These are phyloP conservation scores for Ochromonas danica DNA, from an alignment of 108 stramenopile species.

Conservation along the genomic window DNA sequence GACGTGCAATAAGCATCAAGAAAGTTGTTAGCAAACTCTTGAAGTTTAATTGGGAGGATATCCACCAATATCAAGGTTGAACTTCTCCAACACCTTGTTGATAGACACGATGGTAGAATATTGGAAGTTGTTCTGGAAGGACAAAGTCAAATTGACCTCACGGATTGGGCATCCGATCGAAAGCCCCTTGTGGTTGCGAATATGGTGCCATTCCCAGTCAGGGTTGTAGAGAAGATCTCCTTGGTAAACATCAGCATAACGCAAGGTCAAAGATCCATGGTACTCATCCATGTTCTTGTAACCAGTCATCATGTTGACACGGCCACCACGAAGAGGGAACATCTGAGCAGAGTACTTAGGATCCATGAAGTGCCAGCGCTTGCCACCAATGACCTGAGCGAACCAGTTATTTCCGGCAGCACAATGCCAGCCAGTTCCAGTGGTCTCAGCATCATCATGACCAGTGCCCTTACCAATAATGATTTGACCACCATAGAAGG, in stretches of 20 bases:
- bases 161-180: conserved; percentile 29
- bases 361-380: conserved; percentile 38
- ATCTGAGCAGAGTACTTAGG: conserved; percentile 30
- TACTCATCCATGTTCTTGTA: not conserved
- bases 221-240: conserved; percentile 35
- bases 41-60: conserved; percentile 29
- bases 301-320: conserved; percentile 24
- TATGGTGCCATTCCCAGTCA: conserved; percentile 37
- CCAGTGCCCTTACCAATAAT: conserved; percentile 24
- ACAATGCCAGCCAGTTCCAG: conserved; percentile 31
- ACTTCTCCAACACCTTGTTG: not conserved
- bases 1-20: too few relatives aligned
- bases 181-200: conserved; percentile 24
- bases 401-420: conserved; percentile 33
- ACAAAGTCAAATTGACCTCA: not conserved
- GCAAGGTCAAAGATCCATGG: not conserved
- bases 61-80: conserved; percentile 31
- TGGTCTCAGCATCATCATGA: not conserved
- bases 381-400: conserved; percentile 14
- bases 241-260: conserved; percentile 8
- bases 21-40: too few relatives aligned
- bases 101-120: not conserved
- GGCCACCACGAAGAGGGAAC: conserved; percentile 9
- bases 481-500: conserved; percentile 23
- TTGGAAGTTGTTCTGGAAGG: conserved; percentile 30